A percentile compares a stretch with the other conserved stretches of the same genome.
phyloP scores from a whole-genome alignment of 202 grass and related monocot genomes.

The Zoysia matrella region DNA sequence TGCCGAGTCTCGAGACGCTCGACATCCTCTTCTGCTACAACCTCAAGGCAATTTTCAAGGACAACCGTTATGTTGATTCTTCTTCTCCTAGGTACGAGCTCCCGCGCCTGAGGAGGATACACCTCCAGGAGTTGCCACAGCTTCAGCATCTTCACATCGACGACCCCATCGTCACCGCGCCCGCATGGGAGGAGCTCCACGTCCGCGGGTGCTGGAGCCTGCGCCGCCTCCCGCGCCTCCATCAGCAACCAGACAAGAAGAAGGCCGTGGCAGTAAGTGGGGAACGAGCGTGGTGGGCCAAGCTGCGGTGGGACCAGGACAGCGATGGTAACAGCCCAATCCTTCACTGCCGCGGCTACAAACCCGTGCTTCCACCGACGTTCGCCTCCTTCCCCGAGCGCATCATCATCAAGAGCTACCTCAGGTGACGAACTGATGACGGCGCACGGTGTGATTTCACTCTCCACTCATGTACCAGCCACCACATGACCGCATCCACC shows the following conservation, averaged over 20 bases:
- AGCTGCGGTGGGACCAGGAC: background rate
- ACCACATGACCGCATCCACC: no score
- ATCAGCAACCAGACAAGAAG: background rate
- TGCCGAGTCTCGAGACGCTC: slow-evolving; percentile 18
- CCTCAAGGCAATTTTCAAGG: slow-evolving; percentile 14
- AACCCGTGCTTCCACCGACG: background rate
- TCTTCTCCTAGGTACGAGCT: accelerated
- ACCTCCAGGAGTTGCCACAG: slow-evolving; percentile 27
- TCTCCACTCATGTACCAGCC: no score
- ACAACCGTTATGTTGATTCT: background rate
- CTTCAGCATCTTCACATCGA: background rate
- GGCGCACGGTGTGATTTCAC: no score
- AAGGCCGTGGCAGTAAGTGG: slow-evolving; percentile 13
- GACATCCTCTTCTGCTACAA: slow-evolving; percentile 41
- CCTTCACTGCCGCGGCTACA: accelerated
- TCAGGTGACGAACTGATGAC: slow-evolving; percentile 11
- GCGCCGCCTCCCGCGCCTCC: background rate
- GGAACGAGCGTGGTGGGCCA: slow-evolving; percentile 22
- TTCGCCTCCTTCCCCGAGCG: background rate
- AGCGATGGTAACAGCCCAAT: no score
- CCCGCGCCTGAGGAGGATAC: background rate
- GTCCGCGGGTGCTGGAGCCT: slow-evolving; percentile 32
- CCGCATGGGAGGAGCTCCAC: slow-evolving; percentile 18
- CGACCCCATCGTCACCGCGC: background rate
- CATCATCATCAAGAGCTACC: background rate